Percentiles rank a stretch among this genome's conserved stretches.
Conservation (phyloP, 2,329 filamentous ascomycete species). For the Hirsutella thompsonii region DNA sequence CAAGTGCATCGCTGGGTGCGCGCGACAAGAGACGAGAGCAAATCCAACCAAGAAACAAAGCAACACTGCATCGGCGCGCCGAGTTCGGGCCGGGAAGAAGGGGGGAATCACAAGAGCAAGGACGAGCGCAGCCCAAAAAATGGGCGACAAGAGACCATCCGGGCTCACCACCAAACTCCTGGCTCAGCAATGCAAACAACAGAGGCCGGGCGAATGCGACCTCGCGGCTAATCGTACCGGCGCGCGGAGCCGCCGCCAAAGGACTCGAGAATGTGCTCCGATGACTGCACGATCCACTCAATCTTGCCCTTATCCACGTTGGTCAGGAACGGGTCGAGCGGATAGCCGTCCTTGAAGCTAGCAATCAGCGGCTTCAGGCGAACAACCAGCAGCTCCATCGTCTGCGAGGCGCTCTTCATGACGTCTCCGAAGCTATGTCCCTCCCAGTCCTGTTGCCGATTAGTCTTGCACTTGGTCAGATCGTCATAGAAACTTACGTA, state of each 20-base stretch:
- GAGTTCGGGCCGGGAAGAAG: no score
- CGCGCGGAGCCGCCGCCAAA: slow-evolving; percentile 13
- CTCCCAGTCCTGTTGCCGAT: slow-evolving; percentile 22
- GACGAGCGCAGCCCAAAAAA: neutral
- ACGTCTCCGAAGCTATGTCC: slow-evolving; percentile 22
- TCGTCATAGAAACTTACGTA: slow-evolving; percentile 31
- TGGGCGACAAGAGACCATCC: neutral
- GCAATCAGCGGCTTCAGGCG: slow-evolving; percentile 21
- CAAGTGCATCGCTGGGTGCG: no score
- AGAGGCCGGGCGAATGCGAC: neutral
- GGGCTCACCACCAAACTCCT: slow-evolving; percentile 4
- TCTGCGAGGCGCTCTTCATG: slow-evolving; percentile 24
- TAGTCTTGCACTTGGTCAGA: slow-evolving; percentile 3
- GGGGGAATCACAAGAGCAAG: no score
- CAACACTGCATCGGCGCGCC: no score
- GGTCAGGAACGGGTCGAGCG: slow-evolving; percentile 25
- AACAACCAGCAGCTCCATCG: slow-evolving; percentile 23
- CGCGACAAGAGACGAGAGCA: no score
- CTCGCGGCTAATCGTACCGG: slow-evolving; percentile 14
- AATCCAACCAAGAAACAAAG: no score
- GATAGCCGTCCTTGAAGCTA: slow-evolving; percentile 21
- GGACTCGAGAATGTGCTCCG: slow-evolving; percentile 20
- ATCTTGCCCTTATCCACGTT: slow-evolving; percentile 24
- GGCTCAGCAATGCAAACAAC: slow-evolving; percentile 1
- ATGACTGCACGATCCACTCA: slow-evolving; percentile 24